Evolutionary conservation across 2,329 filamentous ascomycete species (phyloP).

Genomic region (Reticulascus tulasneorum): DNA sequence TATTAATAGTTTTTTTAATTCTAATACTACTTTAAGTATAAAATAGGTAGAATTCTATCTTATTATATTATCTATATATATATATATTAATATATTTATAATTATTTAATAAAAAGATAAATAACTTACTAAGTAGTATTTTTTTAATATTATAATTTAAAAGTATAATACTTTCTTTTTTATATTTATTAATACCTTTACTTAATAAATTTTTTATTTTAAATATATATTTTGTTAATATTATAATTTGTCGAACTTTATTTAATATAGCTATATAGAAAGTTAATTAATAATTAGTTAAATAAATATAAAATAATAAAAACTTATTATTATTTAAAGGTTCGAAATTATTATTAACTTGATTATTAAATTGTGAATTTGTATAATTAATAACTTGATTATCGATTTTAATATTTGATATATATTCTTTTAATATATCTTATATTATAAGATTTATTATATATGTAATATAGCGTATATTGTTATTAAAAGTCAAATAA

Average conservation of each 20-base stretch:
- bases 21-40: background rate
- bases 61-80: background rate
- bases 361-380: conserved; percentile 1
- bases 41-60: background rate
- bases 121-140: background rate
- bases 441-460: too few species aligned
- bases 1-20: background rate
- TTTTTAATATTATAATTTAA: conserved; percentile 8
- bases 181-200: conserved; percentile 1
- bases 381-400: background rate
- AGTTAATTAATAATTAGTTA: background rate
- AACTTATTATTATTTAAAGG: background rate
- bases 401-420: too few species aligned
- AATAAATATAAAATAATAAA: background rate
- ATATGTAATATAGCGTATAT: too few species aligned
- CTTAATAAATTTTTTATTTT: background rate
- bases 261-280: background rate
- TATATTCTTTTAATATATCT: background rate
- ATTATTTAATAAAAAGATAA: background rate
- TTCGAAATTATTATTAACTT: conserved; percentile 1
- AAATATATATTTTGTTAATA: background rate
- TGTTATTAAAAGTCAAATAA: background rate
- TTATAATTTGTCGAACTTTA: background rate
- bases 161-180: too few species aligned
- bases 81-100: background rate